Conservation (phyloP, 2,329 filamentous ascomycete genomes). For the Diatrype stigma region DNA sequence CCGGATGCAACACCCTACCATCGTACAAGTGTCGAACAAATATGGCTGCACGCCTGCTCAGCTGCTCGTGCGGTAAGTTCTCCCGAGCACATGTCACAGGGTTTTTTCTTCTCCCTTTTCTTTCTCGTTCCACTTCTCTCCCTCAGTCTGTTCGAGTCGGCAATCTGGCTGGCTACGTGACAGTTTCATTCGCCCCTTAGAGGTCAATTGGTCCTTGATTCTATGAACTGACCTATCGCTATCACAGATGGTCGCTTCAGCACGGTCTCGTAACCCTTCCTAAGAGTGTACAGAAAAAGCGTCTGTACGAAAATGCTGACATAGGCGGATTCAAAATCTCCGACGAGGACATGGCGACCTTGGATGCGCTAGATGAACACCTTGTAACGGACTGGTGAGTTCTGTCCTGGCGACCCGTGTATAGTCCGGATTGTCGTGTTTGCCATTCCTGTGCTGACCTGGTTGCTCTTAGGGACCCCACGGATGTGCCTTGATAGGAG, state of each 20-base stretch:
- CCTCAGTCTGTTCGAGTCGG: too few species aligned
- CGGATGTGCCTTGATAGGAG: neutral
- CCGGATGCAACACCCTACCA: constrained; percentile 63
- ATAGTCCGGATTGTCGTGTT: neutral
- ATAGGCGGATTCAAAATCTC: constrained; percentile 59
- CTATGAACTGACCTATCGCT: neutral
- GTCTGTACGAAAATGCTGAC: constrained; percentile 62
- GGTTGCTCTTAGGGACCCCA: neutral
- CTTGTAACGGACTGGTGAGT: constrained; percentile 64
- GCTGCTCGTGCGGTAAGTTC: constrained; percentile 55
- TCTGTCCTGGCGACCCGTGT: neutral
- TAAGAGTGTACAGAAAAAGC: constrained; percentile 61
- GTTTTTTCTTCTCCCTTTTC: neutral
- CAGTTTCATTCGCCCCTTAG: too few species aligned
- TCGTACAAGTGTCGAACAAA: constrained; percentile 59
- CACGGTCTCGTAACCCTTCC: constrained; percentile 69
- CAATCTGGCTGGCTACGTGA: too few species aligned
- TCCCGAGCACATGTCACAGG: too few species aligned
- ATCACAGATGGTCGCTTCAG: constrained; percentile 67
- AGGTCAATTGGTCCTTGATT: too few species aligned
- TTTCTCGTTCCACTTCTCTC: neutral
- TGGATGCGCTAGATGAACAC: constrained; percentile 67
- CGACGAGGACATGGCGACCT: constrained; percentile 54
- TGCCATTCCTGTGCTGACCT: neutral
- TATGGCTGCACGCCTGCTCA: constrained; percentile 70